Evolutionary conservation across 129 eudicot genomes (phyloP).

Genomic region (Centaurea solstitialis): DNA sequence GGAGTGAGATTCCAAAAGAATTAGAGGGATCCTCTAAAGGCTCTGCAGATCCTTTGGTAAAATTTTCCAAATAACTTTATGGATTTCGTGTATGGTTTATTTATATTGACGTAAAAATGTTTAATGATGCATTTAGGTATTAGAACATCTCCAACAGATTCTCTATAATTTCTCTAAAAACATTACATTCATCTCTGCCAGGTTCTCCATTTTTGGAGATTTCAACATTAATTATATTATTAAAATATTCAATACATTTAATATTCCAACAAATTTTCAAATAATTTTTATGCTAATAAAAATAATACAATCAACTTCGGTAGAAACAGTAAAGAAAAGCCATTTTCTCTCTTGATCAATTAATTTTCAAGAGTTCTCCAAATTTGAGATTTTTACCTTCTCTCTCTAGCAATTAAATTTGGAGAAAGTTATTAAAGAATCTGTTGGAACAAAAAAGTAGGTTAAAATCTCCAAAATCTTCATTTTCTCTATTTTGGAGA

Average conservation of each 20-base stretch:
- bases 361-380: not conserved
- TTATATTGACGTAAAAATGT: not conserved
- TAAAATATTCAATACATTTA: not conserved
- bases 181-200: not conserved
- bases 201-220: not conserved
- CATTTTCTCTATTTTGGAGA: not conserved
- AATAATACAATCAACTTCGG: not conserved
- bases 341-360: not conserved
- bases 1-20: constrained; percentile 61
- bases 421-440: not conserved
- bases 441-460: not conserved
- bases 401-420: too few relatives aligned
- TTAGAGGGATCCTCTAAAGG: constrained; percentile 55
- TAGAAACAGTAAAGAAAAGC: not conserved
- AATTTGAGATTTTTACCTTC: not conserved
- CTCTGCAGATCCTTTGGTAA: constrained; percentile 65
- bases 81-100: not conserved
- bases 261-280: not conserved
- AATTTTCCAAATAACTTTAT: constrained; percentile 25
- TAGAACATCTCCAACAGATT: not conserved
- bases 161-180: not conserved
- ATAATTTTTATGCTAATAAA: not conserved
- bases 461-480: not conserved
- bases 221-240: not conserved
- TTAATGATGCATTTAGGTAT: not conserved